Evolutionary conservation across 495 filamentous ascomycete genomes (phyloP).

Genomic region (Trypethelium eluteriae): DNA sequence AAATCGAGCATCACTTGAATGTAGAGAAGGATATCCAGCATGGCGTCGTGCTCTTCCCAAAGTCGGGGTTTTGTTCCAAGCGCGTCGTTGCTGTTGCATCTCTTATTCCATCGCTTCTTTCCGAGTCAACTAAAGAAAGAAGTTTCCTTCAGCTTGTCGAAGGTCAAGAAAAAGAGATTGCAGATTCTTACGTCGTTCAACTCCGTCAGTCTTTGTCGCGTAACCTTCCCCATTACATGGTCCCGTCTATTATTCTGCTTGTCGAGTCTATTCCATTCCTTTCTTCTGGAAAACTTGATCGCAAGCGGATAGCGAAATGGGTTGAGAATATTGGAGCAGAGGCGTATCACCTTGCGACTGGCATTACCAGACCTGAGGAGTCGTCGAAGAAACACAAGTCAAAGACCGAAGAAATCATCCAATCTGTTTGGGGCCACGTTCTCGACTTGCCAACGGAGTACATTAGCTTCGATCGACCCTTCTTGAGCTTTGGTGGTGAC

Average conservation of each 20-base stretch:
- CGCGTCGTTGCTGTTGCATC: constrained; percentile 52
- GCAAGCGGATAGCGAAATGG: constrained; percentile 37
- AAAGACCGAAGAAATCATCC: background rate
- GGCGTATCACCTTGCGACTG: constrained; percentile 14
- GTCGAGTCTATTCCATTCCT: constrained; percentile 58
- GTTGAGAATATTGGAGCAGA: constrained; percentile 19
- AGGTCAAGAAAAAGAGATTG: constrained; percentile 21
- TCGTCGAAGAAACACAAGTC: background rate
- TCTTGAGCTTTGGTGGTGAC: constrained; percentile 15
- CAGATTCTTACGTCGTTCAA: constrained; percentile 19
- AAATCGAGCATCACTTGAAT: constrained; percentile 34
- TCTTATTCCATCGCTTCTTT: constrained; percentile 57
- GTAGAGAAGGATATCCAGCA: constrained; percentile 46
- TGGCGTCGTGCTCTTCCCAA: constrained; percentile 53
- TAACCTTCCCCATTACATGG: constrained; percentile 72
- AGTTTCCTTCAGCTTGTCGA: constrained; percentile 12
- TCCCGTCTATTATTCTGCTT: constrained; percentile 66
- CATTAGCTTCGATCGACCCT: constrained; percentile 15
- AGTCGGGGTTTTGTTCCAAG: constrained; percentile 38
- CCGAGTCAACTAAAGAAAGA: constrained; percentile 52
- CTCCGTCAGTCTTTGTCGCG: constrained; percentile 35
- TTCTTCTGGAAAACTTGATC: constrained; percentile 72
- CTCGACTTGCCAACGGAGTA: background rate
- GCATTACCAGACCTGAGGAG: constrained; percentile 5
- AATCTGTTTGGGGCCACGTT: constrained; percentile 1